Evolutionary conservation across 179 eudicot genomes (phyloP), one percentile per base, ranked within the genome.

Genomic region (Beta lomatogona): DNA sequence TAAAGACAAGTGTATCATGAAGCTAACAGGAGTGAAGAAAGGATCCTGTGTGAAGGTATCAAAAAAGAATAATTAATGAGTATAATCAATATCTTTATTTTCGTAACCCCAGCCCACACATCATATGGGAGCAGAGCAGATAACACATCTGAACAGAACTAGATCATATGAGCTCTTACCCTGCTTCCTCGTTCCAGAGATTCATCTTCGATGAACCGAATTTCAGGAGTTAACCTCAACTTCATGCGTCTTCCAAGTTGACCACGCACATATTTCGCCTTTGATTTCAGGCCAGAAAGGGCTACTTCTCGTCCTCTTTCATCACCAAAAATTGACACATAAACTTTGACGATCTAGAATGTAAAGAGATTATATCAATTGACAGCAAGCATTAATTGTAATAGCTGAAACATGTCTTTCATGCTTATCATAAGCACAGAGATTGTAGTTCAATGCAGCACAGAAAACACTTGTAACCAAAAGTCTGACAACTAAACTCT

Each of bases 261-360:
- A 81, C 94, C 82, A 64, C 99, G 90, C n/a, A 97, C 97, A 82
- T 97, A 97, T 82, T 93, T 97, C 66, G 94, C 91, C 90, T 97
- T 97, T 18, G 98, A 86, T 81, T 93, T 93, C 31, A 97, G 82
- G 80, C 98, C 98, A 80, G 98, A 81, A 64, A 97, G 82, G 52
- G 99, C 99, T 64, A 97, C 94, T 75, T 94, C 97, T 83, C 94
- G 92, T 61, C 98, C 99, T 89, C 99, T 90, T 83, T 97, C 97
- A 89, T 94, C 99, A 54, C 99, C 98, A 79, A 94, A 97, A 66
- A 97, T 91, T 67, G 99, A 97, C 21, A 97, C 93, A 88, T 90
- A 97, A 53, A 94, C 99, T 86, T 94, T 97, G 64, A 89, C 99
- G 71, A 94, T 95, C 99, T 97, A 87, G 10, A 79, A n/a, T 76